Conservation (phyloP, 1,284 basidiomycete genomes). For the Irpex sp. region DNA sequence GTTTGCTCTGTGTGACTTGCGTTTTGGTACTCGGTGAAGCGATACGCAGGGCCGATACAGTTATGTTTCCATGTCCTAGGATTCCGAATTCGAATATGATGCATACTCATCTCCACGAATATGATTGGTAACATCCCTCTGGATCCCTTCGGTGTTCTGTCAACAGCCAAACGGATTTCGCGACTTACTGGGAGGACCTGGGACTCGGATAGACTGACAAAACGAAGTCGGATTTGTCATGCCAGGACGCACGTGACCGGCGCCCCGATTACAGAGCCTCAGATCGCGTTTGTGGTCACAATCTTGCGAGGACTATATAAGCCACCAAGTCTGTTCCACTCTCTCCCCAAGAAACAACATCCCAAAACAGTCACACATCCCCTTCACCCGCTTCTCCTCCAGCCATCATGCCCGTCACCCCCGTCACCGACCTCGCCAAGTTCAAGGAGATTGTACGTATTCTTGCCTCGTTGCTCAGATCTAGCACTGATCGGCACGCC, state of each 20-base stretch:
- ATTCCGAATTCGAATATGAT: too few species aligned
- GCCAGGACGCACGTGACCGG: background rate
- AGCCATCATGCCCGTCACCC: constrained; percentile 12
- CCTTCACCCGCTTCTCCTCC: background rate
- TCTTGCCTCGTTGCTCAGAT: background rate
- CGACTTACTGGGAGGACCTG: background rate
- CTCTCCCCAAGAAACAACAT: background rate
- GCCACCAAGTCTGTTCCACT: background rate
- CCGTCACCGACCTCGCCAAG: constrained; percentile 10
- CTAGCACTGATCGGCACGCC: background rate
- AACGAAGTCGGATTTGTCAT: background rate
- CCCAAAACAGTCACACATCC: background rate
- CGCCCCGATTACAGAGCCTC: background rate
- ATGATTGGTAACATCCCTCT: too few species aligned
- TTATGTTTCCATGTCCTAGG: too few species aligned
- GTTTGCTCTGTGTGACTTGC: too few species aligned
- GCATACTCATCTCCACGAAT: too few species aligned
- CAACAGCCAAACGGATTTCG: too few species aligned
- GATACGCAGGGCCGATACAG: too few species aligned
- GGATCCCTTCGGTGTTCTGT: too few species aligned
- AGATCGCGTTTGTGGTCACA: background rate
- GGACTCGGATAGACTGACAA: background rate
- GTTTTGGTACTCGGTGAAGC: too few species aligned
- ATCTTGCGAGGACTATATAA: background rate
- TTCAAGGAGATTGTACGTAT: constrained; percentile 14